Evolutionary conservation across 2,329 filamentous ascomycete species (phyloP).

Genomic region (Teratosphaeria viscida): DNA sequence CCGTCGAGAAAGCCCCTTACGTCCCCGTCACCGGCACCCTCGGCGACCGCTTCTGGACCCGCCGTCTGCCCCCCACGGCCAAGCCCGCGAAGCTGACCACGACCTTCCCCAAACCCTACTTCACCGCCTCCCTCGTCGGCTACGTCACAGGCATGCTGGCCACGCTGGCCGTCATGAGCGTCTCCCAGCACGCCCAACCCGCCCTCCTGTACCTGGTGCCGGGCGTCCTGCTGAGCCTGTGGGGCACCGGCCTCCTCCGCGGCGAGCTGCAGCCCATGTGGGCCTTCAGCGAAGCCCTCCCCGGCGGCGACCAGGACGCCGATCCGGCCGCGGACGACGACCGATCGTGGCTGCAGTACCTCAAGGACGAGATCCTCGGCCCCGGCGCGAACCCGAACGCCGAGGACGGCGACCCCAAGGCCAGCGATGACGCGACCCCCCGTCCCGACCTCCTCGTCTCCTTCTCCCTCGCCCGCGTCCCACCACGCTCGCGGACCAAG

Average conservation of each 20-base stretch:
- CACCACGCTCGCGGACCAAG: neutral
- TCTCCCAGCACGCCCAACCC: constrained; percentile 75
- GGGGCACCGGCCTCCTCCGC: constrained; percentile 59
- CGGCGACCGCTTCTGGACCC: constrained; percentile 75
- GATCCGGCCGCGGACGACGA: neutral
- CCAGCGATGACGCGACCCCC: neutral
- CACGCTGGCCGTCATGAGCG: constrained; percentile 66
- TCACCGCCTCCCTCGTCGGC: constrained; percentile 63
- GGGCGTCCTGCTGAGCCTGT: constrained; percentile 63
- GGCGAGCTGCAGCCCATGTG: constrained; percentile 70
- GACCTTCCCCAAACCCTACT: constrained; percentile 74
- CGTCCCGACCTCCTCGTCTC: neutral
- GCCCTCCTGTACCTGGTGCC: constrained; percentile 89
- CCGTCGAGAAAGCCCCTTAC: constrained; percentile 31
- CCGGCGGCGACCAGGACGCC: constrained; percentile 26
- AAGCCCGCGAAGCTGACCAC: constrained; percentile 21
- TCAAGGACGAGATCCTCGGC: neutral
- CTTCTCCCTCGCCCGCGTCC: neutral
- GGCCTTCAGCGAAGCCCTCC: constrained; percentile 61
- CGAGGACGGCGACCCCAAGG: neutral
- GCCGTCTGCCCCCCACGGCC: constrained; percentile 6
- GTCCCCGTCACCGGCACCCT: constrained; percentile 55
- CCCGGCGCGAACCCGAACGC: neutral
- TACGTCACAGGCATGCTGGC: constrained; percentile 69
- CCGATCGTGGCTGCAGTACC: neutral